Evolutionary conservation across 1,284 basidiomycete species (phyloP), one percentile per base, ranked within the genome.

Genomic region (Microbotryum lychnidis-dioicae): DNA sequence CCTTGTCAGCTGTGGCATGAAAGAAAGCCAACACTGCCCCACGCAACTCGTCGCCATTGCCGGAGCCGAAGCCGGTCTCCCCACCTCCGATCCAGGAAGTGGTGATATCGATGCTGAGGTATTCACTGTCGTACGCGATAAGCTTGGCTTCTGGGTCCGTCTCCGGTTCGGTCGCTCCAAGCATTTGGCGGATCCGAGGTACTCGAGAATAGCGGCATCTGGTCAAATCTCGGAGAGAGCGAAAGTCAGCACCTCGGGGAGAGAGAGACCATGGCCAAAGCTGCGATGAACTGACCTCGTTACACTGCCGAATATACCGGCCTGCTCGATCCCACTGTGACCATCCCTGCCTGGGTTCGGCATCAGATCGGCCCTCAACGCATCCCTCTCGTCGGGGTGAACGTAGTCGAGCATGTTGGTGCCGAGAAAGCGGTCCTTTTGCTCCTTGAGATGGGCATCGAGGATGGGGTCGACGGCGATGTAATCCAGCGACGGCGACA

Each of bases 11-110:
- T 60, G 87, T 85, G 33, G 91, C 89, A 72, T 98, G 93, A 68
- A 97, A 87, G 80, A 98, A 98, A 73, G 91, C 93, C 18, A 98
- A 80, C 48, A 94, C 86, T 70, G 97, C 81, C 46, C 87, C 88
- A 60, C 93, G 33, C 20, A 52, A 53, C 86, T 27, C 89, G 29
- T 27, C 51, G 29, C 44, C 57, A 44, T 45, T 45, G 16, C 54
- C 57, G 10, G 31, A 3, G 16, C 23, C n/a, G 52, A 18, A 4
- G 42, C 33, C 18, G 48, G 55, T 50, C 33, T 49, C 23, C 58
- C 45, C 58, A 2, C 64, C 62, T 14, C 69, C 90, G 56, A 90
- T 90, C 86, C 89, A 91, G 76, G 93, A 97, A 73, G 96, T 86
- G 69, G 94, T 90, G 69, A 98, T 82, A 76, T 97, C 91, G 66